Base-by-base conservation (phyloP, 768 basidiomycete genomes). In the Serendipita indica region DNA sequence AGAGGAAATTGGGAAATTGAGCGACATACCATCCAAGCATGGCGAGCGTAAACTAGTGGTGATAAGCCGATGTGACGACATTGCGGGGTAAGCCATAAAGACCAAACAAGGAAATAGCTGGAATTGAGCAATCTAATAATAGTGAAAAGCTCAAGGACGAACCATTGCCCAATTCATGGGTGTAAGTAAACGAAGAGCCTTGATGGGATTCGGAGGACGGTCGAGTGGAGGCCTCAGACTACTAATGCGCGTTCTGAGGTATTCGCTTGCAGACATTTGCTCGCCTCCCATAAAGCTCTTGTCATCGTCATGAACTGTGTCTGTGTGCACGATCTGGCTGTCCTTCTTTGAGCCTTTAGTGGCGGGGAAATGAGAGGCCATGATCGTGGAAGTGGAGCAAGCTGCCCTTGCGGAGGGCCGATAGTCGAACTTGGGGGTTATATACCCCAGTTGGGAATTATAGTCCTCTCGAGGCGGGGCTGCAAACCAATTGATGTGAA, bases 21-120 rank as follows among this genome's bases (percentile, higher is more conserved):
- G n/a, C n/a, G n/a, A n/a, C n/a, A n/a, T n/a, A n/a, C 89, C 89
- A 92, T 0, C 87, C 86, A 12, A 91, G 72, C 12, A 46, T 13
- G 14, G 45, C 45, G 45, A 14, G 25, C 12, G 22, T 10, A 22
- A 46, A 46, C 37, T 39, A 39, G 13, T 12, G 37, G 37, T n/a
- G n/a, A n/a, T n/a, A n/a, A n/a, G n/a, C n/a, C n/a, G n/a, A n/a
- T n/a, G n/a, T n/a, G n/a, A n/a, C n/a, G n/a, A n/a, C n/a, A n/a
- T n/a, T n/a, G n/a, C n/a, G n/a, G n/a, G n/a, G n/a, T n/a, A n/a
- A n/a, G n/a, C n/a, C n/a, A 39, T 39, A 39, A 39, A 39, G 18
- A 39, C 18, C 13, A 18, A 39, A 39, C 37, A 39, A 1, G 37
- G 37, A 18, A 13, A 18, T 13, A 18, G 13, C 37, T 13, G 37